Percentiles rank a stretch among this genome's conserved stretches.
phyloP scores from a whole-genome alignment of 441 rosid genomes.

The Adansonia madagascariensis region DNA sequence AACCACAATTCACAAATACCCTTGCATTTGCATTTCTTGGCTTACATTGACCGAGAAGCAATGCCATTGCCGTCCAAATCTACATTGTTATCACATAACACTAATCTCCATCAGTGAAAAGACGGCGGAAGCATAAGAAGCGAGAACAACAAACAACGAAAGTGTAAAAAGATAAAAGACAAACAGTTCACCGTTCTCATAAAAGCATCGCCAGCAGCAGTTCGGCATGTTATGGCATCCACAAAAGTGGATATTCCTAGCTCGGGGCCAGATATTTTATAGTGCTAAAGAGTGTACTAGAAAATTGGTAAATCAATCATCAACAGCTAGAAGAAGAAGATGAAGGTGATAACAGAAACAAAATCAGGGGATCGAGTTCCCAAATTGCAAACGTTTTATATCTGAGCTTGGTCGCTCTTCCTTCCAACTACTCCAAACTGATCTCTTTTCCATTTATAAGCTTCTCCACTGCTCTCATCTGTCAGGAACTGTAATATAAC shows the following conservation, averaged over 20 bases:
- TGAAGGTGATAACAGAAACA: neutral
- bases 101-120: neutral
- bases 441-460: constrained; percentile 73
- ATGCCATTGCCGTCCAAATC: neutral
- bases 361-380: no score
- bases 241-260: constrained; percentile 68
- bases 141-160: no score
- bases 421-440: constrained; percentile 66
- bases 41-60: neutral
- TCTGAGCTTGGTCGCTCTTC: constrained; percentile 69
- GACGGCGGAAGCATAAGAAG: no score
- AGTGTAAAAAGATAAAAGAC: no score
- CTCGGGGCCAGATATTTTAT: constrained; percentile 70
- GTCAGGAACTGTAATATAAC: constrained; percentile 8
- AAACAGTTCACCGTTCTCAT: constrained; percentile 37
- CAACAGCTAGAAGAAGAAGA: constrained; percentile 1
- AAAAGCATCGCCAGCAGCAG: constrained; percentile 81
- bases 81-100: neutral
- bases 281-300: constrained; percentile 56
- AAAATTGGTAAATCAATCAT: neutral
- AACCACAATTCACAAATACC: neutral
- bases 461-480: constrained; percentile 65
- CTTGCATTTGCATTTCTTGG: neutral
- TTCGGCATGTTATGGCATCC: constrained; percentile 80
- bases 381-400: constrained; percentile 54